phyloP scores from a whole-genome alignment of 805 yeast genomes.

The Myxozyma kluyveri region DNA sequence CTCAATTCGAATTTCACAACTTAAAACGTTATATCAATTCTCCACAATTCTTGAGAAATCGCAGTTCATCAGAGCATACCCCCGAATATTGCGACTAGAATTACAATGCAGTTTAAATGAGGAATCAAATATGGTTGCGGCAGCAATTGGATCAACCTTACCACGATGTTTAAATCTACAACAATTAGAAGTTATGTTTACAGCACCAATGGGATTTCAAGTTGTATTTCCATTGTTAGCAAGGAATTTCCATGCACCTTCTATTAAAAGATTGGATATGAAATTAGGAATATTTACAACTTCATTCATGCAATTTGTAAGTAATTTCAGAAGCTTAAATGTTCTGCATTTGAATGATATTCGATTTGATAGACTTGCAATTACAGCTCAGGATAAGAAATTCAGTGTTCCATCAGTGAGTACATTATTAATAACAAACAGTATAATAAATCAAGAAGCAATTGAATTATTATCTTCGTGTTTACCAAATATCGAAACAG shows the following conservation, averaged over 20 bases:
- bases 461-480: conserved; percentile 9
- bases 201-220: conserved; percentile 28
- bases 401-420: conserved; percentile 3
- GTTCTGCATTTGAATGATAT: conserved; percentile 12
- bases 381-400: conserved; percentile 7
- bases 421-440: conserved; percentile 8
- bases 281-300: conserved; percentile 12
- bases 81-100: conserved; percentile 6
- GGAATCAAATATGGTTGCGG: conserved; percentile 28
- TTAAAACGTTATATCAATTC: conserved; percentile 14
- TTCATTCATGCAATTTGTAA: conserved; percentile 21
- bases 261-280: conserved; percentile 13
- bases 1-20: conserved; percentile 9
- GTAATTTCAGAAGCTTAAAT: conserved; percentile 9
- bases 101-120: conserved; percentile 26
- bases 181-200: conserved; percentile 7
- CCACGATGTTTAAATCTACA: conserved; percentile 12
- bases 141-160: conserved; percentile 14
- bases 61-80: conserved; percentile 2
- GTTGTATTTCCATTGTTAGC: conserved; percentile 20
- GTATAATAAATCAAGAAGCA: conserved; percentile 3
- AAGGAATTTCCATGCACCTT: conserved; percentile 11
- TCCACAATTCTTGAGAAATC: conserved; percentile 13
- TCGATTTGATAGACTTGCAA: conserved; percentile 5
- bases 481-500: conserved; percentile 8